Conservation (phyloP, 2,329 filamentous ascomycete species). For the Xylariaceae sp. region DNA sequence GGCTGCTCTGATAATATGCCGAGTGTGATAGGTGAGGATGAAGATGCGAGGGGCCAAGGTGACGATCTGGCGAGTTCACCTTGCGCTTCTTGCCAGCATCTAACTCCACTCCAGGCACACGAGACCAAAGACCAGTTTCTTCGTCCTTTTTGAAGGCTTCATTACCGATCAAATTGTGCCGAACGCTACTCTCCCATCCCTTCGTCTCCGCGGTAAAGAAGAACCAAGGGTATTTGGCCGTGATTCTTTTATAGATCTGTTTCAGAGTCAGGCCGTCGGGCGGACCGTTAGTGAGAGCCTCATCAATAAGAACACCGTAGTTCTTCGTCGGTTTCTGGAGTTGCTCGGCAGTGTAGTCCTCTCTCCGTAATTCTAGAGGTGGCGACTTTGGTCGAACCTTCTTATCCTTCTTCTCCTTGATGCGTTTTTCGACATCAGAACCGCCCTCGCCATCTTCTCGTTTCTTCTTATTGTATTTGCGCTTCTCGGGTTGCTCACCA, state of each 20-base stretch:
- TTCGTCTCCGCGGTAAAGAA: slow-evolving; percentile 57
- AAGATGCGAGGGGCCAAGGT: slow-evolving; percentile 27
- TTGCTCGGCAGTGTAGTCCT: slow-evolving; percentile 54
- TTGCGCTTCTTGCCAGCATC: slow-evolving; percentile 59
- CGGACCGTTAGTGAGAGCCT: slow-evolving; percentile 51
- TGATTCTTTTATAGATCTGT: slow-evolving; percentile 60
- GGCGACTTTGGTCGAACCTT: slow-evolving; percentile 56
- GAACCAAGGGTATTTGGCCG: slow-evolving; percentile 53
- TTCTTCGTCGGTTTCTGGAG: slow-evolving; percentile 59
- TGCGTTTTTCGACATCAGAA: slow-evolving; percentile 51
- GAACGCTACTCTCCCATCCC: slow-evolving; percentile 62
- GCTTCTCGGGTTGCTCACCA: slow-evolving; percentile 54
- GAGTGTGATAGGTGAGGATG: slow-evolving; percentile 29
- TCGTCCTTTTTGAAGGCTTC: slow-evolving; percentile 57
- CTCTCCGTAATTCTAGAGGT: slow-evolving; percentile 49
- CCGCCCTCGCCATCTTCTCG: slow-evolving; percentile 53
- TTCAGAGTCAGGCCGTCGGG: slow-evolving; percentile 52
- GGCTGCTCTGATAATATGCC: slow-evolving; percentile 30
- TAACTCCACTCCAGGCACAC: slow-evolving; percentile 53
- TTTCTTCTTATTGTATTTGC: slow-evolving; percentile 61
- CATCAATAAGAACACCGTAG: slow-evolving; percentile 56
- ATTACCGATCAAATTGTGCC: slow-evolving; percentile 58
- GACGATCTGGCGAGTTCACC: slow-evolving; percentile 47
- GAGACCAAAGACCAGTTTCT: slow-evolving; percentile 51
- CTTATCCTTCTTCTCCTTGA: slow-evolving; percentile 56